These are phyloP conservation scores for Chaetomium strumarium DNA, from an alignment of 2,329 filamentous ascomycete species.

Conservation along the genomic window DNA sequence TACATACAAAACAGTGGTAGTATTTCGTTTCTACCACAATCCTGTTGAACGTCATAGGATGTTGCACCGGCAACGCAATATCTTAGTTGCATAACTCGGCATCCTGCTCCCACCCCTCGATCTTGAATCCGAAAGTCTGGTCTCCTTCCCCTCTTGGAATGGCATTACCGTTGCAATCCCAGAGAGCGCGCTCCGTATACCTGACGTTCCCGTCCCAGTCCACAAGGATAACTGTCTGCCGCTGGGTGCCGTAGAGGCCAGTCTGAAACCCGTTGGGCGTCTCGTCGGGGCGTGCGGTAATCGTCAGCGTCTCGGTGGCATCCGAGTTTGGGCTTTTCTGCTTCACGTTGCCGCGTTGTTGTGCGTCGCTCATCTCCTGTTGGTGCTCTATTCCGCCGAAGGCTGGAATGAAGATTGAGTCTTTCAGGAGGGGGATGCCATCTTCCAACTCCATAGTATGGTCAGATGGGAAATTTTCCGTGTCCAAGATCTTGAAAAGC, in stretches of 20 bases:
- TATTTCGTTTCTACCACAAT: too few relatives aligned
- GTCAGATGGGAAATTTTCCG: conserved; percentile 47
- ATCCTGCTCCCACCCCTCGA: conserved; percentile 45
- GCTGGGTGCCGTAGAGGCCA: conserved; percentile 59
- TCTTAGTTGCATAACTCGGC: conserved; percentile 1
- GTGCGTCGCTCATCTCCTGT: conserved; percentile 40
- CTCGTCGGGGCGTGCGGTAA: conserved; percentile 34
- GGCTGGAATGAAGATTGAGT: conserved; percentile 56
- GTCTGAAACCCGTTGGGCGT: conserved; percentile 42
- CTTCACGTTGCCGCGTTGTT: conserved; percentile 29
- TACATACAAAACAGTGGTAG: too few relatives aligned
- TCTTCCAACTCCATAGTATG: conserved; percentile 45
- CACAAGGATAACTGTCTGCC: conserved; percentile 57
- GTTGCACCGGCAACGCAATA: not conserved
- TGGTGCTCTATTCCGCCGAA: conserved; percentile 46
- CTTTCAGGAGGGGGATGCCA: conserved; percentile 47
- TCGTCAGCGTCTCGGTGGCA: conserved; percentile 30
- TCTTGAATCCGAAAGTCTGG: conserved; percentile 48
- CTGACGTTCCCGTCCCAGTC: conserved; percentile 58
- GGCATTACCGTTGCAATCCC: conserved; percentile 51
- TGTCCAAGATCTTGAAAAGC: conserved; percentile 51
- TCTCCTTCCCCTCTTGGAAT: conserved; percentile 51
- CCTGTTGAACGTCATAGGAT: too few relatives aligned
- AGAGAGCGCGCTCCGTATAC: conserved; percentile 54
- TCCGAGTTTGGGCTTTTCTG: conserved; percentile 27